A percentile compares a stretch with the other conserved stretches of the same genome.
Evolutionary conservation across 208 protist genomes (phyloP).

Genomic region (Angomonas deanei): DNA sequence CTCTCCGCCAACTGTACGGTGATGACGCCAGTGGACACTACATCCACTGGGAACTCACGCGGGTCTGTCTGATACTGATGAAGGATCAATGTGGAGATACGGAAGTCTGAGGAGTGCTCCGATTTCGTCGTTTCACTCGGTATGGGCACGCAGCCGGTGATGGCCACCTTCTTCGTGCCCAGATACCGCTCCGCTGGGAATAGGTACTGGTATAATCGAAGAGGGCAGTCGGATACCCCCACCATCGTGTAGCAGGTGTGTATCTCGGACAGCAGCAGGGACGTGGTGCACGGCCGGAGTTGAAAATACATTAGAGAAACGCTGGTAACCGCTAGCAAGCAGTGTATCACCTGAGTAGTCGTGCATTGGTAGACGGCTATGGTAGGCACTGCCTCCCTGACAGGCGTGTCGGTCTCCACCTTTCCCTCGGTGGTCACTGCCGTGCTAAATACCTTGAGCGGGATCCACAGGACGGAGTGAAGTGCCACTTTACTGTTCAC

Average conservation of each 20-base stretch:
- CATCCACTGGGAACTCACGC: not conserved
- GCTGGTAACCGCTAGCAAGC: not conserved
- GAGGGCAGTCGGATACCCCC: not conserved
- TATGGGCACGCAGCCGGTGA: not conserved
- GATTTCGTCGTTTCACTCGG: not conserved
- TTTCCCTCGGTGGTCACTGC: not conserved
- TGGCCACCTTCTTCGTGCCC: not conserved
- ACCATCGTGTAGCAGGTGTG: not conserved
- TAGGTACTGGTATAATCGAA: not conserved
- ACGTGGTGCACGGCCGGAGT: not conserved
- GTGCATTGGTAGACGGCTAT: no score
- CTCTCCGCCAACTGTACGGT: not conserved
- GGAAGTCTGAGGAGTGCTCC: not conserved
- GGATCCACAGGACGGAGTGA: not conserved
- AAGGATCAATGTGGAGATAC: not conserved
- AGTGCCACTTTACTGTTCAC: not conserved
- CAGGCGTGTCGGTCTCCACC: not conserved
- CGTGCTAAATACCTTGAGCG: not conserved
- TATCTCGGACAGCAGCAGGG: not conserved
- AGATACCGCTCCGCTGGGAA: not conserved
- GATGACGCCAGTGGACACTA: not conserved
- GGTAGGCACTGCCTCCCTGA: no score
- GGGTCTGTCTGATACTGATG: constrained; percentile 1
- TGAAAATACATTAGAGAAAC: not conserved
- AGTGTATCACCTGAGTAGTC: no score